phyloP scores from a whole-genome alignment of 768 basidiomycete genomes.

The Boletellus emodensis region DNA sequence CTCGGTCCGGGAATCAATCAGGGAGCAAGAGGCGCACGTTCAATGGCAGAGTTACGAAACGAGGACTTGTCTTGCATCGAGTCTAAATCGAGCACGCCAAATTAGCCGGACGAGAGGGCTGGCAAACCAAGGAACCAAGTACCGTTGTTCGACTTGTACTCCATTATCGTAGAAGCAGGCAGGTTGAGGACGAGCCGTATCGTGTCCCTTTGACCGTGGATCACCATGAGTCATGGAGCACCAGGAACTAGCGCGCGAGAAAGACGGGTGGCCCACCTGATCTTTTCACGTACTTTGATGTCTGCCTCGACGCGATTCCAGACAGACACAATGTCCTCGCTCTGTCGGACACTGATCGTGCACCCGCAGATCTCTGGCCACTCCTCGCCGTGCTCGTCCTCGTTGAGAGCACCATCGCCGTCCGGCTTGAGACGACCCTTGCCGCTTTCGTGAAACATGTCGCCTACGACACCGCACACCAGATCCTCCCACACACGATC shows the following conservation, averaged over 20 bases:
- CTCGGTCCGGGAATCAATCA: constrained; percentile 4
- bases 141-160: constrained; percentile 95
- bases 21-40: constrained; percentile 35
- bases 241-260: not conserved
- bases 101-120: not conserved
- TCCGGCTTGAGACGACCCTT: constrained; percentile 27
- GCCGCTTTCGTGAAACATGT: constrained; percentile 76
- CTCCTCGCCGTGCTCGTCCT: constrained; percentile 37
- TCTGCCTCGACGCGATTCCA: constrained; percentile 89
- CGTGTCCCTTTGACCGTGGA: constrained; percentile 55
- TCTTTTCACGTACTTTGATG: constrained; percentile 68
- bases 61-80: constrained; percentile 88
- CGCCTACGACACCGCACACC: constrained; percentile 82
- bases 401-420: constrained; percentile 35
- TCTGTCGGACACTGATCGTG: constrained; percentile 89
- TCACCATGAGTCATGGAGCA: constrained; percentile 4
- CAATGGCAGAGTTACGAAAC: constrained; percentile 65
- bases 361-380: constrained; percentile 91
- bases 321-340: constrained; percentile 89
- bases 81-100: constrained; percentile 40
- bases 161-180: constrained; percentile 76
- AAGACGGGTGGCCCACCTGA: constrained; percentile 63
- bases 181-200: constrained; percentile 74
- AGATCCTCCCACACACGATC: constrained; percentile 92
- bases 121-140: not conserved